Evolutionary conservation across 768 basidiomycete genomes (phyloP).

Genomic region (Podaxis sp.): DNA sequence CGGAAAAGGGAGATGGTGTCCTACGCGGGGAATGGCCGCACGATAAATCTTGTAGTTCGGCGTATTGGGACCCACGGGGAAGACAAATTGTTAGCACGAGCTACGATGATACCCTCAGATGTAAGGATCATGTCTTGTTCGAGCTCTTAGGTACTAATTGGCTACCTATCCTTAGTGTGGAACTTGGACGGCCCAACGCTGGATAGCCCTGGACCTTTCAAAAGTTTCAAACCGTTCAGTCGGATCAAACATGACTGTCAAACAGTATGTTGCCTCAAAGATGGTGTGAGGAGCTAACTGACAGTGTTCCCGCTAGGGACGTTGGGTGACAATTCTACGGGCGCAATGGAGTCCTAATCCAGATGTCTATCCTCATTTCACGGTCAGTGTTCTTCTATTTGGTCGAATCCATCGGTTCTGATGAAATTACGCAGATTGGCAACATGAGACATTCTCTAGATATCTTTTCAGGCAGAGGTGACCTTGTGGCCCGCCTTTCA

Average conservation of each 20-base stretch:
- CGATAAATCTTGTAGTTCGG: constrained; percentile 76
- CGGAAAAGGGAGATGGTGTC: constrained; percentile 50
- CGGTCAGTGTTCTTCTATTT: constrained; percentile 42
- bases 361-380: constrained; percentile 80
- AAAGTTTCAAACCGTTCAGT: constrained; percentile 61
- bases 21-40: constrained; percentile 69
- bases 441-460: constrained; percentile 79
- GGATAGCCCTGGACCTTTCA: constrained; percentile 45
- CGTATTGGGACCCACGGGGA: constrained; percentile 84
- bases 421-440: constrained; percentile 48
- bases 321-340: constrained; percentile 76
- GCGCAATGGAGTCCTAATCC: constrained; percentile 81
- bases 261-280: constrained; percentile 47
- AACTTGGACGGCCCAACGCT: constrained; percentile 57
- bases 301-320: constrained; percentile 48
- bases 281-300: background rate
- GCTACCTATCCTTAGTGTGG: constrained; percentile 57
- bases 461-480: constrained; percentile 75
- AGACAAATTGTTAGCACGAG: constrained; percentile 79
- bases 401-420: background rate
- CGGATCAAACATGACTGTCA: constrained; percentile 75
- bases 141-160: background rate
- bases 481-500: constrained; percentile 60
- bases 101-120: constrained; percentile 74
- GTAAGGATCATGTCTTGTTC: constrained; percentile 39